phyloP scores from a whole-genome alignment of 225 moss, liverwort and hornwort species.

The Sphagnum tenellum region DNA sequence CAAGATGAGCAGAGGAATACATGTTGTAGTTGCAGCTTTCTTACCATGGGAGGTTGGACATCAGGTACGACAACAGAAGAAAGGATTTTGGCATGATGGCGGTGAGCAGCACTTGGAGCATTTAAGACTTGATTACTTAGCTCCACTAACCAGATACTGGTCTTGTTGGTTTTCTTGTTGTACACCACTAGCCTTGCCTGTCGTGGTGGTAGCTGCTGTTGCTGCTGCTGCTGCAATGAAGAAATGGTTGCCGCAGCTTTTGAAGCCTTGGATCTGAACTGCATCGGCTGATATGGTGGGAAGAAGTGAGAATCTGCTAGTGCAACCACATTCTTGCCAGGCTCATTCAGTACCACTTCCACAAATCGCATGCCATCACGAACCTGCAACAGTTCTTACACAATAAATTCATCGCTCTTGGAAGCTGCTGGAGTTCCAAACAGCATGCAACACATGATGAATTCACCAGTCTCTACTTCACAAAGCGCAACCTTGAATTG shows the following conservation, averaged over 20 bases:
- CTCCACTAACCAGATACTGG: conserved; percentile 65
- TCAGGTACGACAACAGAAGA: conserved; percentile 50
- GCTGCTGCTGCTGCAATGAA: conserved; percentile 1
- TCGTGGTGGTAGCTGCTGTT: conserved; percentile 47
- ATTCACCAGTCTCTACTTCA: not conserved
- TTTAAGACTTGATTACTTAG: conserved; percentile 41
- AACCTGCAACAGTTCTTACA: conserved; percentile 21
- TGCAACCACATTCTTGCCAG: conserved; percentile 66
- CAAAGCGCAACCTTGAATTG: too few species aligned
- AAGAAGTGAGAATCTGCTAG: conserved; percentile 72
- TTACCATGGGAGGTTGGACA: conserved; percentile 84
- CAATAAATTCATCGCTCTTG: not conserved
- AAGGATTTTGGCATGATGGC: conserved; percentile 68
- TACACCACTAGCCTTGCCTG: conserved; percentile 63
- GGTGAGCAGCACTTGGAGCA: conserved; percentile 65
- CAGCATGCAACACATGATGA: not conserved
- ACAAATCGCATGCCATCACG: conserved; percentile 77
- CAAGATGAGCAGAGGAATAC: not conserved
- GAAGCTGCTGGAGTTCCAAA: not conserved
- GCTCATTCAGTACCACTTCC: conserved; percentile 74
- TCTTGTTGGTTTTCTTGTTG: conserved; percentile 70
- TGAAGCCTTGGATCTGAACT: conserved; percentile 29
- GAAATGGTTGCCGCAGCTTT: conserved; percentile 52
- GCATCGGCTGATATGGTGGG: conserved; percentile 64
- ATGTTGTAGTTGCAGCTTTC: not conserved